Evolutionary conservation across 768 basidiomycete genomes (phyloP).

Genomic region (Phaeotremella skinneri): DNA sequence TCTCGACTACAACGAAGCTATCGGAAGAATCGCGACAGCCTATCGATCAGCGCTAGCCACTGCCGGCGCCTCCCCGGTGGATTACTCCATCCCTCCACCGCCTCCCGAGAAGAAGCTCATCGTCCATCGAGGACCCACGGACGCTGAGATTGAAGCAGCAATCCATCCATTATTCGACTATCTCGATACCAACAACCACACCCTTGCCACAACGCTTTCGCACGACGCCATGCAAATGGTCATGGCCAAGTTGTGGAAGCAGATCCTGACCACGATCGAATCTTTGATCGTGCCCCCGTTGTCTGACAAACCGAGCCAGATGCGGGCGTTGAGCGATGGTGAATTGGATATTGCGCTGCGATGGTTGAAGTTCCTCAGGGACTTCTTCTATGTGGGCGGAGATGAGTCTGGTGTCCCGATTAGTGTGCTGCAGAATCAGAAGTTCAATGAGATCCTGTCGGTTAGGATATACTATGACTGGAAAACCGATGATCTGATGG

Average conservation of each 20-base stretch:
- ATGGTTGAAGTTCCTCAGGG: constrained; percentile 90
- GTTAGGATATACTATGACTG: constrained; percentile 95
- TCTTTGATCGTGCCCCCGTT: constrained; percentile 85
- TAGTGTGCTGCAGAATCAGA: constrained; percentile 84
- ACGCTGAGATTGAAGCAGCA: constrained; percentile 90
- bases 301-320: constrained; percentile 76
- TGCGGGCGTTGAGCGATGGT: constrained; percentile 89
- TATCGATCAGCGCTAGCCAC: constrained; percentile 64
- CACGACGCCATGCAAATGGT: constrained; percentile 82
- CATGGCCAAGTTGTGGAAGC: constrained; percentile 93
- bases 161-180: constrained; percentile 92
- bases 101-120: constrained; percentile 7
- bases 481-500: constrained; percentile 56
- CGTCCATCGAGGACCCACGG: constrained; percentile 56
- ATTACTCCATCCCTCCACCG: constrained; percentile 40
- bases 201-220: constrained; percentile 81
- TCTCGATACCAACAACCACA: constrained; percentile 87
- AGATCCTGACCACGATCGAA: constrained; percentile 81
- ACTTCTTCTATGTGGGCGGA: constrained; percentile 92
- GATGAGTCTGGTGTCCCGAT: constrained; percentile 79
- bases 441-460: constrained; percentile 85
- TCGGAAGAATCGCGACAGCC: constrained; percentile 79
- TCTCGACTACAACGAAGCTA: constrained; percentile 79
- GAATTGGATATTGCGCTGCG: constrained; percentile 99
- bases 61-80: constrained; percentile 46